phyloP scores from a whole-genome alignment of 2,329 filamentous ascomycete species.

The Aspergillus pseudoterreus region DNA sequence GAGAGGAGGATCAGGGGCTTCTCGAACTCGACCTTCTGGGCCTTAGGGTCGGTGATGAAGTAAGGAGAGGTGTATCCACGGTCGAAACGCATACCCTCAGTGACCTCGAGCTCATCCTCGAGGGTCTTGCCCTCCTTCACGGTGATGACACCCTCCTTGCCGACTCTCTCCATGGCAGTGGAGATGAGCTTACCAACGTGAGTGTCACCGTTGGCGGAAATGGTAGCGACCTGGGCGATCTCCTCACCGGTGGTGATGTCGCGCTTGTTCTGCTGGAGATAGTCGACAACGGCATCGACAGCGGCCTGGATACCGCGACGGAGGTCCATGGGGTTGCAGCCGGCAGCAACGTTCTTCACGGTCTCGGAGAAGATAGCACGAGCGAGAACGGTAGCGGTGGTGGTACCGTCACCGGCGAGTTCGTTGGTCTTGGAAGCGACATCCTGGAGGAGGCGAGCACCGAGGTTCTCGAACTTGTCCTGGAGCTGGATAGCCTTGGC shows the following conservation, averaged over 20 bases:
- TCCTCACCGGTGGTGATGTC: slow-evolving; percentile 97
- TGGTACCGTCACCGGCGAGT: slow-evolving; percentile 96
- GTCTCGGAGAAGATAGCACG: slow-evolving; percentile 99
- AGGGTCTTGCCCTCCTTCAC: slow-evolving; percentile 99
- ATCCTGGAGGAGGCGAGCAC: slow-evolving; percentile 92
- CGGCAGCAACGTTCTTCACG: slow-evolving; percentile 98
- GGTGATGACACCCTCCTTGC: slow-evolving; percentile 99
- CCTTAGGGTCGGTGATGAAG: slow-evolving; percentile 99
- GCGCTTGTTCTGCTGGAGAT: slow-evolving; percentile 90
- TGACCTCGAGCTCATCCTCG: slow-evolving; percentile 95
- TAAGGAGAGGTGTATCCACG: slow-evolving; percentile 97
- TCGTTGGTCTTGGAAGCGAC: slow-evolving; percentile 99
- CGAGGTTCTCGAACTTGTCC: slow-evolving; percentile 99
- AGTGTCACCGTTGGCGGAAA: slow-evolving; percentile 93
- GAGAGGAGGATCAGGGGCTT: slow-evolving; percentile 98
- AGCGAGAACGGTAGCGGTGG: slow-evolving; percentile 93
- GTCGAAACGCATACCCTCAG: slow-evolving; percentile 99
- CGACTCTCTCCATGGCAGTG: slow-evolving; percentile 99
- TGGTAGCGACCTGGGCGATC: slow-evolving; percentile 96
- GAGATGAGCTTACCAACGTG: slow-evolving; percentile 95
- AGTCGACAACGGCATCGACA: slow-evolving; percentile 91
- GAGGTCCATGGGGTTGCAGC: slow-evolving; percentile 99
- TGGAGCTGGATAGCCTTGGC: slow-evolving; percentile 86
- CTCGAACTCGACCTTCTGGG: slow-evolving; percentile 99
- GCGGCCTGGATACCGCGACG: slow-evolving; percentile 95